Evolutionary conservation across 768 basidiomycete genomes (phyloP).

Genomic region (Termitomyces sp.): DNA sequence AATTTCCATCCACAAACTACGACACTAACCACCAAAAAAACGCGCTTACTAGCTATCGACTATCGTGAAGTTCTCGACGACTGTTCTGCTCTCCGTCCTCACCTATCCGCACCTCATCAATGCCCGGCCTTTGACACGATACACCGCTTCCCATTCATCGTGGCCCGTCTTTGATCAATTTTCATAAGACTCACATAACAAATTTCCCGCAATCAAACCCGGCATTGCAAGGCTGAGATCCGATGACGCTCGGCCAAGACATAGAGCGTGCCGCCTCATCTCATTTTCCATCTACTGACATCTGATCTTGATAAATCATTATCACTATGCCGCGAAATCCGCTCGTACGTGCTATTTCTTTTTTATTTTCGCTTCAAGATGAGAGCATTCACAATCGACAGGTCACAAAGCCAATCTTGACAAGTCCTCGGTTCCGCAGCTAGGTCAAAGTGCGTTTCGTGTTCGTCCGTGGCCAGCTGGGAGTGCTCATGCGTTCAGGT

Average conservation of each 20-base stretch:
- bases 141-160: neutral
- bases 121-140: neutral
- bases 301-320: neutral
- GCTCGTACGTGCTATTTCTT: neutral
- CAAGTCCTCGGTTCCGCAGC: neutral
- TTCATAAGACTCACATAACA: neutral
- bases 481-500: neutral
- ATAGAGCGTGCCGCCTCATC: neutral
- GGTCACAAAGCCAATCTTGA: neutral
- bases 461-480: neutral
- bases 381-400: neutral
- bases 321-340: neutral
- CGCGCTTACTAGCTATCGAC: too few species aligned
- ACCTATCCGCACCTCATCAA: neutral
- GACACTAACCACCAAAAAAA: too few species aligned
- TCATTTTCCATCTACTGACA: neutral
- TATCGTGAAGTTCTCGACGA: neutral
- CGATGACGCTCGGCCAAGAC: too few species aligned
- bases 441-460: neutral
- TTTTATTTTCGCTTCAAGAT: neutral
- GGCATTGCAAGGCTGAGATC: neutral
- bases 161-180: neutral
- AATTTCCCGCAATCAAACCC: too few species aligned
- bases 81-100: neutral
- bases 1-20: too few species aligned